phyloP scores from a whole-genome alignment of 169 alveolate species.

The Plasmodium adleri region DNA sequence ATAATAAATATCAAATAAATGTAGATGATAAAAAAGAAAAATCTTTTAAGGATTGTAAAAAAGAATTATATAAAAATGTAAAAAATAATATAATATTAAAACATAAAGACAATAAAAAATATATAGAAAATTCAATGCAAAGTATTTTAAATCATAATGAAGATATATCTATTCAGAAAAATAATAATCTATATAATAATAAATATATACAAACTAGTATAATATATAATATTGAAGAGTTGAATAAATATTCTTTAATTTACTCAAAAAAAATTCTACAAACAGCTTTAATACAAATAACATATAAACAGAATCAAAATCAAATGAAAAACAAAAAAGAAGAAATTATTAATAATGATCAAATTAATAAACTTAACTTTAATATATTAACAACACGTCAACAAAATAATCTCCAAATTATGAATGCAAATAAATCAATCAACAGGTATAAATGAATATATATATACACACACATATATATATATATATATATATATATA shows the following conservation, averaged over 20 bases:
- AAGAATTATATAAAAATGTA: neutral
- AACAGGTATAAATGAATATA: neutral
- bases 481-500: too few relatives aligned
- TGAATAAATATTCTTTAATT: slow-evolving; percentile 11
- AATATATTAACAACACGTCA: slow-evolving; percentile 4
- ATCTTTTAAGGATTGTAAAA: neutral
- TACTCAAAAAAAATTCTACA: slow-evolving; percentile 36
- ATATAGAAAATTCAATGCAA: slow-evolving; percentile 3
- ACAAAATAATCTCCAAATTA: slow-evolving; percentile 12
- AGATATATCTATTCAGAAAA: too few relatives aligned
- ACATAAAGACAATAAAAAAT: neutral
- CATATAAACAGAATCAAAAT: slow-evolving; percentile 39
- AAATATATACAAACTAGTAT: slow-evolving; percentile 27
- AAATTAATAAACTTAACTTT: slow-evolving; percentile 12
- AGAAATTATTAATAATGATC: slow-evolving; percentile 2
- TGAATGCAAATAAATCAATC: neutral
- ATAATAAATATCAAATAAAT: too few relatives aligned
- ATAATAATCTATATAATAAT: neutral
- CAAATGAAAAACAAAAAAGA: slow-evolving; percentile 16
- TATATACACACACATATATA: too few relatives aligned
- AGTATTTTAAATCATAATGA: neutral
- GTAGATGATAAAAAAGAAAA: too few relatives aligned
- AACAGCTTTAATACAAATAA: slow-evolving; percentile 54
- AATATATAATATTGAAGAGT: slow-evolving; percentile 29
- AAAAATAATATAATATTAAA: neutral